Conservation (phyloP, 2,329 filamentous ascomycete genomes). For the Venturia aucupariae region DNA sequence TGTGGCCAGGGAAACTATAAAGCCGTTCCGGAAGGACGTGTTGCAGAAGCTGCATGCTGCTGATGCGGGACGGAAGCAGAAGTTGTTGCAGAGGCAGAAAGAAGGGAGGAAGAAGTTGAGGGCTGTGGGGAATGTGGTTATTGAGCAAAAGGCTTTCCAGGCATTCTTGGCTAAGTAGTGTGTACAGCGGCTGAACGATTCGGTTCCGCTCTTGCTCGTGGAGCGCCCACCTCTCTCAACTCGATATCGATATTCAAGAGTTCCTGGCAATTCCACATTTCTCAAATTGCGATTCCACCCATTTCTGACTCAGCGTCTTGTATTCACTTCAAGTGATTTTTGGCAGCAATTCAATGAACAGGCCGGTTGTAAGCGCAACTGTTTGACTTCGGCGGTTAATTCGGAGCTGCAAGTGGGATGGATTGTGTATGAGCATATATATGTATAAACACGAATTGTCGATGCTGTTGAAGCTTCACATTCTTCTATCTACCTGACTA, state of each 20-base stretch:
- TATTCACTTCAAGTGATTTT: neutral
- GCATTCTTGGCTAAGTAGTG: constrained; percentile 59
- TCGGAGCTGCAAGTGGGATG: no score
- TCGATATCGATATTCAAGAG: no score
- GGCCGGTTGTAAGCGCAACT: no score
- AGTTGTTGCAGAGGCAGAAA: constrained; percentile 94
- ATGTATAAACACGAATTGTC: neutral
- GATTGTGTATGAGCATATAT: neutral
- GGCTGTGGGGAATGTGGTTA: constrained; percentile 79
- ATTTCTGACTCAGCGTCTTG: no score
- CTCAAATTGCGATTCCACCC: no score
- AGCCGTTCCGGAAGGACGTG: constrained; percentile 94
- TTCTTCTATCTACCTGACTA: no score
- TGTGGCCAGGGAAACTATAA: constrained; percentile 86
- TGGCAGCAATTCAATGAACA: neutral
- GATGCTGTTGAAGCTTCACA: neutral
- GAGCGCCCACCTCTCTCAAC: no score
- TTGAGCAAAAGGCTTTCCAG: constrained; percentile 93
- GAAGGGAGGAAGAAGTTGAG: constrained; percentile 83
- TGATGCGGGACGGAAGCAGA: constrained; percentile 72
- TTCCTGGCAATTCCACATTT: no score
- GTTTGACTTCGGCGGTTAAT: no score
- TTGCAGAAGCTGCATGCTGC: constrained; percentile 86
- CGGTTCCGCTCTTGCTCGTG: no score
- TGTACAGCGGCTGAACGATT: no score